Conservation (phyloP, 2,329 filamentous ascomycete species). For the Penicillium glabrum region DNA sequence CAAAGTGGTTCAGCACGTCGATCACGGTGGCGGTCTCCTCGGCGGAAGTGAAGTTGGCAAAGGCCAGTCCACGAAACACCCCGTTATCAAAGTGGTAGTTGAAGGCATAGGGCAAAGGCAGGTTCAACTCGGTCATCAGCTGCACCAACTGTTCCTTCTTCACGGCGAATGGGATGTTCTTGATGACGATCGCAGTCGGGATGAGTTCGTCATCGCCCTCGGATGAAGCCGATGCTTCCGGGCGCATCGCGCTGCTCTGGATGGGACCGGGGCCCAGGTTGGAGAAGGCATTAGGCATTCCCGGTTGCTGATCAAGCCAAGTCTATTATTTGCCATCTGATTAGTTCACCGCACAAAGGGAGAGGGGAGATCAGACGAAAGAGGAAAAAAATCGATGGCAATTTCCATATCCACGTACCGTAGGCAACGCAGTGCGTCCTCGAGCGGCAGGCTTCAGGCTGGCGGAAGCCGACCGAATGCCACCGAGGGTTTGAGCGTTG, state of each 20-base stretch:
- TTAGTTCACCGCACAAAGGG: background rate
- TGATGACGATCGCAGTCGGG: conserved; percentile 97
- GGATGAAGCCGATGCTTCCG: conserved; percentile 39
- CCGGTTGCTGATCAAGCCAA: conserved; percentile 62
- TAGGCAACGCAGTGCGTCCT: conserved; percentile 64
- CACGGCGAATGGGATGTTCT: conserved; percentile 98
- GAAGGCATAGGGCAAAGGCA: conserved; percentile 95
- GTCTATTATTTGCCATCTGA: conserved; percentile 44
- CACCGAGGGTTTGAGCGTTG: conserved; percentile 64
- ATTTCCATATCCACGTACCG: conserved; percentile 57
- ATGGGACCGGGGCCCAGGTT: conserved; percentile 45
- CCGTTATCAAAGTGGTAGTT: conserved; percentile 99
- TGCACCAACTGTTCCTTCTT: conserved; percentile 93
- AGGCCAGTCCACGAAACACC: conserved; percentile 91
- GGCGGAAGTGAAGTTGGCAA: conserved; percentile 95
- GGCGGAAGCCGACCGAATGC: conserved; percentile 56
- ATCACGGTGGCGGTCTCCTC: conserved; percentile 94
- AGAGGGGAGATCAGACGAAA: background rate
- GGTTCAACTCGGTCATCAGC: conserved; percentile 89
- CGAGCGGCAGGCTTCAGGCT: conserved; percentile 58
- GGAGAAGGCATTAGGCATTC: conserved; percentile 48
- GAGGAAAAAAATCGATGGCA: background rate
- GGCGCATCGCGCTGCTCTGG: conserved; percentile 42
- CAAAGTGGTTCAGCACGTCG: conserved; percentile 90
- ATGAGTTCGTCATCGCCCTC: conserved; percentile 77